These are phyloP conservation scores for Daldinia eschscholtzii DNA, from an alignment of 2,329 filamentous ascomycete genomes.

Conservation along the genomic window DNA sequence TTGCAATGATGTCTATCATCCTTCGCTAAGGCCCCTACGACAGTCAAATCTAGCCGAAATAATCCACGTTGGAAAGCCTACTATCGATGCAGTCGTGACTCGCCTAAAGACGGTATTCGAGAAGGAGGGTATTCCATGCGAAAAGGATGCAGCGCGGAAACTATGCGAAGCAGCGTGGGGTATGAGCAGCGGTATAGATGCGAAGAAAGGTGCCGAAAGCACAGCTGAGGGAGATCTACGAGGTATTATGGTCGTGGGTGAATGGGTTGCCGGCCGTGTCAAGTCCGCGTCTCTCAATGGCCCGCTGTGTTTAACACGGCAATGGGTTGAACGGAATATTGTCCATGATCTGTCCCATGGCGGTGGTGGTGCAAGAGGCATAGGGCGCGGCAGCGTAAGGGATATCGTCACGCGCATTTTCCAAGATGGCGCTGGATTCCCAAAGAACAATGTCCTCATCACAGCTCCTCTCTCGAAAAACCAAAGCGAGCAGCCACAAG, in stretches of 20 bases:
- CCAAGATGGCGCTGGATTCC: constrained; percentile 82
- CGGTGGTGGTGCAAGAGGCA: constrained; percentile 76
- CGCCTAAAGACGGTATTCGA: constrained; percentile 87
- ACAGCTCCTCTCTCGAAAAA: constrained; percentile 59
- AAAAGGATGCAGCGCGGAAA: constrained; percentile 88
- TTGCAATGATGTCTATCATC: constrained; percentile 97
- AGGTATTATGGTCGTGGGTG: constrained; percentile 86
- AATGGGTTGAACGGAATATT: constrained; percentile 82
- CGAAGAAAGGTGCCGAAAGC: constrained; percentile 74
- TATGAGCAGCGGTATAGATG: constrained; percentile 78
- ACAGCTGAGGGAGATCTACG: constrained; percentile 80
- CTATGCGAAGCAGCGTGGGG: constrained; percentile 88
- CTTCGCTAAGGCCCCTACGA: constrained; percentile 86
- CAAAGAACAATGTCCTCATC: constrained; percentile 65
- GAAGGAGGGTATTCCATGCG: constrained; percentile 88
- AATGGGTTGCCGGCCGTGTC: constrained; percentile 85
- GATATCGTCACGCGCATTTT: constrained; percentile 85
- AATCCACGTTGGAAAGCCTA: constrained; percentile 90
- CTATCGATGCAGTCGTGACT: constrained; percentile 84
- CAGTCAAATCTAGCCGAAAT: constrained; percentile 88
- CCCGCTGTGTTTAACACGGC: constrained; percentile 70
- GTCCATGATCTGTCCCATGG: constrained; percentile 76
- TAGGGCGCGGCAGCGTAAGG: constrained; percentile 78
- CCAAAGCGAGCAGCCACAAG: constrained; percentile 66
- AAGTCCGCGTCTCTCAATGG: constrained; percentile 61